Conservation (phyloP, 2,329 filamentous ascomycete genomes). For the Chaetothyriales sp. region DNA sequence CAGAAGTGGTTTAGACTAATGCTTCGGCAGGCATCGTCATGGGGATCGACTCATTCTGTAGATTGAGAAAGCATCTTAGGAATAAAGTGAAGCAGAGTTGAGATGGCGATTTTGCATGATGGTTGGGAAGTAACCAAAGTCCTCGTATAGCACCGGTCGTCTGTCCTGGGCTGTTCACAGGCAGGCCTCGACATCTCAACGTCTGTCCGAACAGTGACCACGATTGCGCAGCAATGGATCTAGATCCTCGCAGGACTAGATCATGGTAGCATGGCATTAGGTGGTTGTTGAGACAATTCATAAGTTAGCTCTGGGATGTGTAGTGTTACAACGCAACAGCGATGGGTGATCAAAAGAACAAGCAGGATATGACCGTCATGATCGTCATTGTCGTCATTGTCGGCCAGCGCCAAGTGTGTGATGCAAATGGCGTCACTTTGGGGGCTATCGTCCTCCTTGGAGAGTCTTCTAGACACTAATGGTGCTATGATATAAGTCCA, state of each 20-base stretch:
- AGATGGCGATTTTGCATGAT: not conserved
- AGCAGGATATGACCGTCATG: not conserved
- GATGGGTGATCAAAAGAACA: no score
- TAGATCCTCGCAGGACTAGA: not conserved
- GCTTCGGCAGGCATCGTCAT: slow-evolving; percentile 4
- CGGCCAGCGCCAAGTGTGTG: no score
- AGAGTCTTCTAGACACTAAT: no score
- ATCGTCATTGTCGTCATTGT: not conserved
- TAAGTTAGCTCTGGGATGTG: no score
- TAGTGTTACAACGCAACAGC: no score
- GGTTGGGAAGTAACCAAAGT: not conserved
- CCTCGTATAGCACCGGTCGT: not conserved
- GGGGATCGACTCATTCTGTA: slow-evolving; percentile 3
- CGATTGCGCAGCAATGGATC: not conserved
- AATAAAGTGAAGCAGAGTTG: slow-evolving; percentile 1
- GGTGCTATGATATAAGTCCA: no score
- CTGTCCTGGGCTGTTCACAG: not conserved
- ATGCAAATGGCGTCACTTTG: no score
- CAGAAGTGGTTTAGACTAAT: not conserved
- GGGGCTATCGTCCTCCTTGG: no score
- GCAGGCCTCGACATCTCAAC: not conserved
- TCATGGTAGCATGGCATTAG: no score
- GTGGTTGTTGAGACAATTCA: no score
- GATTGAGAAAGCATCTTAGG: slow-evolving; percentile 1
- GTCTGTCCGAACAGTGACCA: not conserved